Percentiles rank a stretch among this genome's conserved stretches.
Evolutionary conservation across 805 yeast genomes (phyloP).

Genomic region (Candida corydali): DNA sequence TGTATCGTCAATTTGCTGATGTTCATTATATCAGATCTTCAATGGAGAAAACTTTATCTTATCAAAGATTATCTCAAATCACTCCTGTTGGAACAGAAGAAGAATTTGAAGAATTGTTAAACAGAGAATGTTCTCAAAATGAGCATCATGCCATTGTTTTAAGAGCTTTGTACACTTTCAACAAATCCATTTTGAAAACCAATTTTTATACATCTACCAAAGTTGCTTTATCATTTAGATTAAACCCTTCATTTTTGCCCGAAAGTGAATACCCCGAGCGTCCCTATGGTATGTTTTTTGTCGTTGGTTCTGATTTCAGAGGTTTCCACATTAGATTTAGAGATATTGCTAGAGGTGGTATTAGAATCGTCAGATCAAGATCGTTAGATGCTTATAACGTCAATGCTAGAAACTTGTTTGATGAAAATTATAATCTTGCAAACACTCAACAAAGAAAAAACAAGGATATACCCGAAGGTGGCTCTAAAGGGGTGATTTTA

Average conservation of each 20-base stretch:
- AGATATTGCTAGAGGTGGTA: slow-evolving; percentile 98
- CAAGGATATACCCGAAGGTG: slow-evolving; percentile 99
- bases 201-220: slow-evolving; percentile 92
- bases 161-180: slow-evolving; percentile 77
- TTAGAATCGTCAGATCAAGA: slow-evolving; percentile 87
- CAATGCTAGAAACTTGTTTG: slow-evolving; percentile 85
- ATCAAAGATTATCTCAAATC: slow-evolving; percentile 78
- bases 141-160: slow-evolving; percentile 76
- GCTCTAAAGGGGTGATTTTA: slow-evolving; percentile 94
- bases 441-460: slow-evolving; percentile 94
- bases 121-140: slow-evolving; percentile 71
- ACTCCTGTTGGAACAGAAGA: slow-evolving; percentile 69
- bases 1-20: slow-evolving; percentile 90
- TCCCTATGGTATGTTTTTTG: slow-evolving; percentile 91
- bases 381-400: slow-evolving; percentile 79
- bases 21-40: slow-evolving; percentile 74
- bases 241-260: slow-evolving; percentile 84
- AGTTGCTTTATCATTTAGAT: slow-evolving; percentile 90
- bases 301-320: slow-evolving; percentile 93
- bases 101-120: slow-evolving; percentile 67
- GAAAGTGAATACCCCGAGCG: slow-evolving; percentile 83
- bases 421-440: slow-evolving; percentile 94
- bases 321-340: slow-evolving; percentile 97
- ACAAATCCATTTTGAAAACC: slow-evolving; percentile 84
- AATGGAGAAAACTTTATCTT: slow-evolving; percentile 75